A percentile compares a stretch with the other conserved stretches of the same genome.
Evolutionary conservation across 2,329 filamentous ascomycete genomes (phyloP).

Genomic region (Trichophyton schoenleinii): DNA sequence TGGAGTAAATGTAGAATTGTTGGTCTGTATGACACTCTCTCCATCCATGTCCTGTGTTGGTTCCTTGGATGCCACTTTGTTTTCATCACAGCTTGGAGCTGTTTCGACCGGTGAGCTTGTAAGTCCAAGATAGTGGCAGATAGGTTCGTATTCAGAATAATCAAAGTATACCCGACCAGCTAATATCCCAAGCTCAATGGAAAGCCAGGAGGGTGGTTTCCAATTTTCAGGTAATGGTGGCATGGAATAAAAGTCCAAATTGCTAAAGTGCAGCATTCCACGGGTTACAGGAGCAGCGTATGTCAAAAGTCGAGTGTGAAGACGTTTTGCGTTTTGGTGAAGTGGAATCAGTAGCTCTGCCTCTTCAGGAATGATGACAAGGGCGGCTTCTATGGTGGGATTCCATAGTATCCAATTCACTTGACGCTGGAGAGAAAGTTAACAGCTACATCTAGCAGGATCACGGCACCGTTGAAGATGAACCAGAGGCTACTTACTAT

Average conservation of each 20-base stretch:
- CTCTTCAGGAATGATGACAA: constrained; percentile 53
- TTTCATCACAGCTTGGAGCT: neutral
- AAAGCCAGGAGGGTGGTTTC: constrained; percentile 41
- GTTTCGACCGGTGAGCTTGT: neutral
- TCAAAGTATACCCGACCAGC: constrained; percentile 46
- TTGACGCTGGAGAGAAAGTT: constrained; percentile 28
- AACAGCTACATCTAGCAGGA: neutral
- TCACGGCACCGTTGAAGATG: neutral
- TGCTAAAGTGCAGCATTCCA: constrained; percentile 48
- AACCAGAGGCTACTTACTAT: constrained; percentile 5
- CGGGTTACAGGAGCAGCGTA: constrained; percentile 51
- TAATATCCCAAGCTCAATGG: constrained; percentile 48
- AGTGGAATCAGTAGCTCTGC: constrained; percentile 43
- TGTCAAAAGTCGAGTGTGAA: constrained; percentile 36
- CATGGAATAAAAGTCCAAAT: constrained; percentile 40
- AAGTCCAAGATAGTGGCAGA: constrained; percentile 9
- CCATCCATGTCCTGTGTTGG: neutral
- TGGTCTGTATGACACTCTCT: neutral
- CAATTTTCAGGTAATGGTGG: constrained; percentile 35
- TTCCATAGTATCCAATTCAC: constrained; percentile 54
- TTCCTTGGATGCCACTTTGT: neutral
- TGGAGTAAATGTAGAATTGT: constrained; percentile 3
- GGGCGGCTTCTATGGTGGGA: constrained; percentile 31
- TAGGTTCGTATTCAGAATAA: constrained; percentile 16
- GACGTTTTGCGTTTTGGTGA: constrained; percentile 19